Evolutionary conservation across 345 rosid genomes (phyloP), one percentile per base, ranked within the genome.

Genomic region (Toxicodendron radicans): DNA sequence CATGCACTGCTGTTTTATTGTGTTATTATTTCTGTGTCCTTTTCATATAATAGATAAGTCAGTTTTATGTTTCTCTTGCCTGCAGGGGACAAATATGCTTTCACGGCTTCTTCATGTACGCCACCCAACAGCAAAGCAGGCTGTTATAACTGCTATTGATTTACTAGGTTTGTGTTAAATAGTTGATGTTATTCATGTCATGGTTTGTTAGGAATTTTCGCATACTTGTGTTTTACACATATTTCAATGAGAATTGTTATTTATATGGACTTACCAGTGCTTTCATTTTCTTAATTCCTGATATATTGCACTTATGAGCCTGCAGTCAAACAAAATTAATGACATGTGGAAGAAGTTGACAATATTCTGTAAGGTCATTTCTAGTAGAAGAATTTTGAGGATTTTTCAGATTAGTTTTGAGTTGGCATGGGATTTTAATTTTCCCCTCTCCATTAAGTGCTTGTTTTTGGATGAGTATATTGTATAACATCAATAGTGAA

Each of bases 1-100:
- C 21, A 58, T 60, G 16, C 66, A 54, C 64, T 66, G 46, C 49
- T 71, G 30, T 72, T 71, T 64, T 13, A n/a, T 75, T 73, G 53
- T 30, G 71, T 58, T 64, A 13, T 53, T 49, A 64, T 0, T 71
- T 62, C 51, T 38, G 57, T 72, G 20, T 32, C 60, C 70, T 49
- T 12, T 64, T 78, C 61, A 53, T 21, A 58, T 75, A 64, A 64
- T 66, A 33, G 53, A 58, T 52, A n/a, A 74, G 68, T 35, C 46
- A 69, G 48, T 75, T 48, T 24, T 74, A 74, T 78, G 46, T 58
- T 75, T 80, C 51, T 77, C 59, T 72, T 71, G 79, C 70, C 75
- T 74, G 49, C 92, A 95, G 99, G 99, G 99, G 56, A 95, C 99
- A 38, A 95, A 95, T 83, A 92, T 95, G 99, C 97, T 92, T 81